Conservation (phyloP, 1,139 yeast genomes). For the Debaryomyces coudertii region DNA sequence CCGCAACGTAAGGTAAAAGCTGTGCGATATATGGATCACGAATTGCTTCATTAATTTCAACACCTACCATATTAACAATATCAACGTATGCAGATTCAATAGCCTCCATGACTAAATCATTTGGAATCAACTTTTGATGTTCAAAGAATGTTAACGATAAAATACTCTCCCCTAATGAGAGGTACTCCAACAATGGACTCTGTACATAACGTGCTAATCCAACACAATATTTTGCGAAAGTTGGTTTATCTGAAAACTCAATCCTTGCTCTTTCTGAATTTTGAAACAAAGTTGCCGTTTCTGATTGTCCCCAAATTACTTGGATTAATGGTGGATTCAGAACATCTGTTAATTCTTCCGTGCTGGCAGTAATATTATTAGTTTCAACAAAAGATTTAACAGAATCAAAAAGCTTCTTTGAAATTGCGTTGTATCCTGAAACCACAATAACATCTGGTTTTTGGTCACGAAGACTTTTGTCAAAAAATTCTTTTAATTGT, state of each 20-base stretch:
- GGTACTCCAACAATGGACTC: constrained; percentile 86
- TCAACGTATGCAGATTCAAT: constrained; percentile 87
- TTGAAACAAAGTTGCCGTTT: constrained; percentile 88
- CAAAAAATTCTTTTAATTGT: constrained; percentile 48
- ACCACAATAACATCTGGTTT: constrained; percentile 89
- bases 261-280: constrained; percentile 72
- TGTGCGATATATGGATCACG: constrained; percentile 73
- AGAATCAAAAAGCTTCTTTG: constrained; percentile 63
- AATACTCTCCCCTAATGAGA: constrained; percentile 75
- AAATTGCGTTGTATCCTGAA: constrained; percentile 81
- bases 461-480: constrained; percentile 35
- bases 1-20: constrained; percentile 76
- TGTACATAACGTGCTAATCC: constrained; percentile 91
- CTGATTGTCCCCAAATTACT: constrained; percentile 87
- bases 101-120: constrained; percentile 65
- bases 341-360: constrained; percentile 46
- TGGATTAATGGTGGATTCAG: constrained; percentile 50
- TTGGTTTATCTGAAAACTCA: constrained; percentile 88
- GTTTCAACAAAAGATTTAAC: constrained; percentile 60
- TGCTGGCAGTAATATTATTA: constrained; percentile 58
- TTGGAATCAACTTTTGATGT: constrained; percentile 71
- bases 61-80: constrained; percentile 87
- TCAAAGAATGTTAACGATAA: constrained; percentile 73
- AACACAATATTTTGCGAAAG: constrained; percentile 81
- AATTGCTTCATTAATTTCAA: constrained; percentile 88